Conservation (phyloP, 352 stramenopile species). For the Phytophthora meadii region DNA sequence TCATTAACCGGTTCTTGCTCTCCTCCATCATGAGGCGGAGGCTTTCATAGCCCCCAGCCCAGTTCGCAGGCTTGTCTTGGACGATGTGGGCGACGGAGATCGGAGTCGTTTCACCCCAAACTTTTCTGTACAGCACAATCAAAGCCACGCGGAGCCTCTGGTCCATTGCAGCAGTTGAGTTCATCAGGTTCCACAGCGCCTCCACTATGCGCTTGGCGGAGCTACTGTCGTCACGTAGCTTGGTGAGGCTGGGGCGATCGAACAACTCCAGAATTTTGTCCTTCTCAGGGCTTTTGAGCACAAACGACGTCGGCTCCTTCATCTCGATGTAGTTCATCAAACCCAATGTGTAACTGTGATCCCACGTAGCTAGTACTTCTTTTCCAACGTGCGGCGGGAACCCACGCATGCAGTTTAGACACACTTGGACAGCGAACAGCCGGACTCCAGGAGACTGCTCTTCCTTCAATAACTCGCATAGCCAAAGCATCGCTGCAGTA, state of each 20-base stretch:
- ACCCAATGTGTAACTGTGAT: constrained; percentile 83
- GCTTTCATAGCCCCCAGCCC: constrained; percentile 83
- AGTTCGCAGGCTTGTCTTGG: constrained; percentile 80
- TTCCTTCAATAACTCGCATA: constrained; percentile 62
- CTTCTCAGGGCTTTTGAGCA: constrained; percentile 78
- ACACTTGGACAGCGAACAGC: constrained; percentile 80
- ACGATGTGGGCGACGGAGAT: constrained; percentile 84
- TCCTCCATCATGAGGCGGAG: constrained; percentile 87
- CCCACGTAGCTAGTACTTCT: constrained; percentile 80
- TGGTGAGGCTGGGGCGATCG: constrained; percentile 57
- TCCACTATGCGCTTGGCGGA: constrained; percentile 74
- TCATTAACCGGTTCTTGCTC: constrained; percentile 68
- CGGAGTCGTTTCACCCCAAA: constrained; percentile 86
- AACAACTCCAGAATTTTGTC: constrained; percentile 77
- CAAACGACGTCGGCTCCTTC: constrained; percentile 75
- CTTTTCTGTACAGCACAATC: constrained; percentile 77
- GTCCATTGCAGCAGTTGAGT: constrained; percentile 60
- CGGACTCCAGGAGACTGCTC: constrained; percentile 79
- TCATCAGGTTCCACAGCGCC: constrained; percentile 81
- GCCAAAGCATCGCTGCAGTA: constrained; percentile 73
- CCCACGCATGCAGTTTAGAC: constrained; percentile 80
- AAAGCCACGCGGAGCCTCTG: constrained; percentile 80
- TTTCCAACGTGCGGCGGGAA: constrained; percentile 76
- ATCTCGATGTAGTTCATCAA: constrained; percentile 83
- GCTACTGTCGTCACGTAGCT: constrained; percentile 79